These are phyloP conservation scores for Tulasnella sp. DNA, from an alignment of 768 basidiomycete species.

Conservation along the genomic window DNA sequence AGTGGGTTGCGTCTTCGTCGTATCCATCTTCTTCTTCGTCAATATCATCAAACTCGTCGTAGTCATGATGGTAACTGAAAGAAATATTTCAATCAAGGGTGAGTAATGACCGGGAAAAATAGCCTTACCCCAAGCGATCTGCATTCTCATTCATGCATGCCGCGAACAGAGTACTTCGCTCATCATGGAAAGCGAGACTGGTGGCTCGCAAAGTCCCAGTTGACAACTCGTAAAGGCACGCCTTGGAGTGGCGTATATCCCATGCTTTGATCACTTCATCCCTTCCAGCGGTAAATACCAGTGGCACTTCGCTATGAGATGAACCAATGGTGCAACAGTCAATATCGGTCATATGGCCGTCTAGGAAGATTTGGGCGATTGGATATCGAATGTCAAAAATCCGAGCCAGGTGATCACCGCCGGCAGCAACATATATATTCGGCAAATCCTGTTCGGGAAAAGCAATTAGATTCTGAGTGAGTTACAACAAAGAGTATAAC, in stretches of 20 bases:
- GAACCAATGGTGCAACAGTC: conserved; percentile 1
- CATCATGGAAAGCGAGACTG: background rate
- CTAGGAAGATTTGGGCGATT: conserved; percentile 1
- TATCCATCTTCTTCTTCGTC: background rate
- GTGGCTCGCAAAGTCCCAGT: background rate
- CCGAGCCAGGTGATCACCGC: background rate
- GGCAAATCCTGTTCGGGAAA: background rate
- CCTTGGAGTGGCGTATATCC: conserved; percentile 9
- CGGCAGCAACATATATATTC: conserved; percentile 2
- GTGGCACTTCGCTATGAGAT: background rate
- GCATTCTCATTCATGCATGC: background rate
- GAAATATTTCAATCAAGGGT: too few relatives aligned
- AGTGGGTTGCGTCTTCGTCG: background rate
- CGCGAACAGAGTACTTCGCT: background rate
- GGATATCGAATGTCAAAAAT: conserved; percentile 2
- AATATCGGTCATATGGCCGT: background rate
- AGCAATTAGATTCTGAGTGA: background rate
- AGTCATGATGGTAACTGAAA: background rate
- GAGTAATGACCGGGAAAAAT: background rate
- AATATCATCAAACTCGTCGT: background rate
- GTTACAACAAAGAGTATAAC: background rate
- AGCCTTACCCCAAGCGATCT: background rate
- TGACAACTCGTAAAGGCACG: conserved; percentile 6
- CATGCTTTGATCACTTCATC: conserved; percentile 8
- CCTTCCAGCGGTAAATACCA: conserved; percentile 6